These are phyloP conservation scores for Neurospora hispaniola DNA, from an alignment of 495 filamentous ascomycete genomes.

Conservation along the genomic window DNA sequence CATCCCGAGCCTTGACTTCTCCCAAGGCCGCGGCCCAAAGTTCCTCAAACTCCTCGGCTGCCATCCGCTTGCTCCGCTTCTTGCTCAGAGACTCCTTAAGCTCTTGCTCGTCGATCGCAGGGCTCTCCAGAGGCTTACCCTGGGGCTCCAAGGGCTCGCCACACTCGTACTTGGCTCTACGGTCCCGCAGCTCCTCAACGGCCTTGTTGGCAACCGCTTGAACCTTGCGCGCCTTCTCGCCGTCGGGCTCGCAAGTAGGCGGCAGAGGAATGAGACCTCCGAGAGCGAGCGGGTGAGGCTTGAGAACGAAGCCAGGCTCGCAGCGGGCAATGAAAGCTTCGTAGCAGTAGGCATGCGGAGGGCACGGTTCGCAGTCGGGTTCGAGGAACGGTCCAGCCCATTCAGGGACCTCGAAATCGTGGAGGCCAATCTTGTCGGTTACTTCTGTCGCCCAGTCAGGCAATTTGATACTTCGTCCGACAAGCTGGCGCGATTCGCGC, in stretches of 20 bases:
- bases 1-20: constrained; percentile 71
- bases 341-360: constrained; percentile 83
- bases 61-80: constrained; percentile 69
- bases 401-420: constrained; percentile 42
- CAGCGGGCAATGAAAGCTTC: constrained; percentile 64
- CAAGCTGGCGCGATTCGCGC: constrained; percentile 37
- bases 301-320: constrained; percentile 77
- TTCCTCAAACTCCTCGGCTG: constrained; percentile 81
- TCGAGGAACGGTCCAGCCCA: constrained; percentile 57
- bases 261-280: constrained; percentile 74
- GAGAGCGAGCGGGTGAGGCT: constrained; percentile 72
- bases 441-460: constrained; percentile 32
- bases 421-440: constrained; percentile 31
- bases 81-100: constrained; percentile 63
- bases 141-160: constrained; percentile 57
- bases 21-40: constrained; percentile 81
- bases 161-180: constrained; percentile 82
- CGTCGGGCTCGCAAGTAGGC: constrained; percentile 91
- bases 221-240: constrained; percentile 79
- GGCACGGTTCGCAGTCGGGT: constrained; percentile 85
- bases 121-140: constrained; percentile 45
- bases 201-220: constrained; percentile 80
- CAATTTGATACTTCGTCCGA: constrained; percentile 34
- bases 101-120: constrained; percentile 61
- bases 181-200: constrained; percentile 76